These are phyloP conservation scores for Haplosporangium gracile DNA, from an alignment of 192 early-diverging fungal genomes.

Conservation along the genomic window DNA sequence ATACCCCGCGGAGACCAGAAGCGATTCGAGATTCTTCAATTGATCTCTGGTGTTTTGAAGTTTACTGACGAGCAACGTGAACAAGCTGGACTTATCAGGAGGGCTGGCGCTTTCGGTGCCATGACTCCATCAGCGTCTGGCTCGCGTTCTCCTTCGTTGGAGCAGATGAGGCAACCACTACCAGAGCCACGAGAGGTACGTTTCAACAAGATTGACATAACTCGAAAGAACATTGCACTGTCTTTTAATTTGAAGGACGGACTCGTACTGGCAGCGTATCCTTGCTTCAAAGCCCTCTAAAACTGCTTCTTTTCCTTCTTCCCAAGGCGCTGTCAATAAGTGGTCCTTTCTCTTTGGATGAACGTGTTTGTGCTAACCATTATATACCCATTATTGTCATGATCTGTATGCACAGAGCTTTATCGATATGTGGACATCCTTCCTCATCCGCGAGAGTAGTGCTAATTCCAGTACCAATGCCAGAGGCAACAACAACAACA, in stretches of 20 bases:
- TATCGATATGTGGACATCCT: slow-evolving; percentile 86
- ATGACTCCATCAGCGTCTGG: slow-evolving; percentile 58
- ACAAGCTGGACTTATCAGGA: slow-evolving; percentile 82
- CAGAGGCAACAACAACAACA: slow-evolving; percentile 17
- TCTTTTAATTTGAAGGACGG: too few relatives aligned
- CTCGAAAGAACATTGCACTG: background rate
- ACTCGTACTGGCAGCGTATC: too few relatives aligned
- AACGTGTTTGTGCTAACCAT: background rate
- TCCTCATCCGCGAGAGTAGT: slow-evolving; percentile 75
- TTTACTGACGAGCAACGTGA: slow-evolving; percentile 91
- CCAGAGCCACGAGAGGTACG: slow-evolving; percentile 51
- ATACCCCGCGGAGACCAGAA: slow-evolving; percentile 91
- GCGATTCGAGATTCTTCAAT: slow-evolving; percentile 90
- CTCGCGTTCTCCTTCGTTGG: slow-evolving; percentile 63
- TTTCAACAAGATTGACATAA: background rate
- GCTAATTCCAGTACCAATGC: slow-evolving; percentile 37
- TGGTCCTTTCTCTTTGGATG: slow-evolving; percentile 16
- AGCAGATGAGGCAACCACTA: slow-evolving; percentile 59
- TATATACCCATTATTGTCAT: background rate
- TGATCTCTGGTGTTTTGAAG: slow-evolving; percentile 91
- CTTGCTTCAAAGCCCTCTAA: too few relatives aligned
- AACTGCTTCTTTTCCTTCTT: too few relatives aligned
- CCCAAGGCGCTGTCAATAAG: background rate
- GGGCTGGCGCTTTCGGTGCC: slow-evolving; percentile 56
- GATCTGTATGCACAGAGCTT: slow-evolving; percentile 66